phyloP scores from a whole-genome alignment of 2,329 filamentous ascomycete species.

The Cadophora sp. region DNA sequence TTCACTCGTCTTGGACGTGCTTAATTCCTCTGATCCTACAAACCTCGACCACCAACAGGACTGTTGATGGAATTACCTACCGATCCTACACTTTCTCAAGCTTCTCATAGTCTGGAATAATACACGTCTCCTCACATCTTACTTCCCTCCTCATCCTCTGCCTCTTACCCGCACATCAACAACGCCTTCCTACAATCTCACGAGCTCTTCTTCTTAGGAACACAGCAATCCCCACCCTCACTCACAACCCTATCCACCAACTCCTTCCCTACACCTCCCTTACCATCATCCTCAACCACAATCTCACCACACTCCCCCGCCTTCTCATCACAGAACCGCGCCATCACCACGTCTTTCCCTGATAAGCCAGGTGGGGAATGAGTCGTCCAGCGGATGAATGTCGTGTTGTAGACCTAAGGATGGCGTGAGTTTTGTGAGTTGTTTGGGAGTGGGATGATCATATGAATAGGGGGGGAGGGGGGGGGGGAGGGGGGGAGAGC shows the following conservation, averaged over 20 bases:
- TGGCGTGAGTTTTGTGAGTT: slow-evolving; percentile 6
- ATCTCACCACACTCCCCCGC: slow-evolving; percentile 63
- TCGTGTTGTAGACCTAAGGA: slow-evolving; percentile 70
- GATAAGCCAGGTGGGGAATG: slow-evolving; percentile 72
- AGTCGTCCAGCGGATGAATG: slow-evolving; percentile 76
- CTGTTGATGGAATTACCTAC: no score
- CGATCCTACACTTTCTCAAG: no score
- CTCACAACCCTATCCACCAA: slow-evolving; percentile 55
- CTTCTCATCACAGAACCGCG: slow-evolving; percentile 65
- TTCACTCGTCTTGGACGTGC: no score
- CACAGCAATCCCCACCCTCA: slow-evolving; percentile 61
- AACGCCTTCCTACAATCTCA: no score
- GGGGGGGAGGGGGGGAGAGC: background rate
- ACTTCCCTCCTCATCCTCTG: background rate
- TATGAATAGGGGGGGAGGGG: background rate
- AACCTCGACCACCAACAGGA: no score
- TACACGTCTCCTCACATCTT: background rate
- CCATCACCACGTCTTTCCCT: slow-evolving; percentile 66
- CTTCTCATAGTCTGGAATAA: background rate
- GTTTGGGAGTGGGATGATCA: no score
- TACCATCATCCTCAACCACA: slow-evolving; percentile 29
- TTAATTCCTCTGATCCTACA: background rate
- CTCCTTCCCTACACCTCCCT: slow-evolving; percentile 42
- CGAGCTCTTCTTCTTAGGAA: slow-evolving; percentile 47
- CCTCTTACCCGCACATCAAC: no score